Conservation (phyloP, 768 basidiomycete genomes). For the Sarcomyxa edulis region DNA sequence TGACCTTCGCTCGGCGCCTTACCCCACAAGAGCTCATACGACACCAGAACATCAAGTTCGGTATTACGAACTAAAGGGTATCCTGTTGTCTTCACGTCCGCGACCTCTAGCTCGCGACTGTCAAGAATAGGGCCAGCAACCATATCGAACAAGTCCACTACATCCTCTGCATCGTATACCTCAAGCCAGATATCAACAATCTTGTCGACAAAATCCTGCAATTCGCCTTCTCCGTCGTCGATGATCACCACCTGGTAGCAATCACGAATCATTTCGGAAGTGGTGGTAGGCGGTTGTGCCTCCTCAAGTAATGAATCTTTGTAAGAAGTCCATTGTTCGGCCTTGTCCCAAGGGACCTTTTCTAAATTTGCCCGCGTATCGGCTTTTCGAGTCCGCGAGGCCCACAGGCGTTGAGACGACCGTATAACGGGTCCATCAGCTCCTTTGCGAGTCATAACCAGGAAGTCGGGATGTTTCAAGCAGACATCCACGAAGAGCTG, state of each 20-base stretch:
- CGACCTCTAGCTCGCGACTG: conserved; percentile 20
- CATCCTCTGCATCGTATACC: conserved; percentile 17
- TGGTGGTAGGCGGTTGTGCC: conserved; percentile 15
- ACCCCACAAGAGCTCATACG: conserved; percentile 22
- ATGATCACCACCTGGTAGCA: conserved; percentile 25
- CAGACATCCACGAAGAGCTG: conserved; percentile 24
- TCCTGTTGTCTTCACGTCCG: neutral
- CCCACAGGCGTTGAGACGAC: conserved; percentile 19
- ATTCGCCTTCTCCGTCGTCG: conserved; percentile 19
- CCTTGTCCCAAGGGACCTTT: conserved; percentile 18
- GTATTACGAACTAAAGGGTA: conserved; percentile 8
- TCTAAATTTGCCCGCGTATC: conserved; percentile 18
- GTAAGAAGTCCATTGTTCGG: conserved; percentile 10
- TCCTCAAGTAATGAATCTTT: conserved; percentile 19
- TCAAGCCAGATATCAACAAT: conserved; percentile 21
- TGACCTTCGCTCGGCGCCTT: conserved; percentile 4
- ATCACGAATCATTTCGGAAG: conserved; percentile 11
- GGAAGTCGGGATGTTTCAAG: conserved; percentile 22
- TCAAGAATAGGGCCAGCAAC: conserved; percentile 16
- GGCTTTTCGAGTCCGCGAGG: conserved; percentile 19
- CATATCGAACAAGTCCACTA: conserved; percentile 13
- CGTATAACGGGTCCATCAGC: conserved; percentile 18
- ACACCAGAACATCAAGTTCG: conserved; percentile 12
- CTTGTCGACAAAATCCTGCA: conserved; percentile 22
- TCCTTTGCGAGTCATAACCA: conserved; percentile 26